Conservation (phyloP, 352 stramenopile species). For the Labyrinthula sp. region DNA sequence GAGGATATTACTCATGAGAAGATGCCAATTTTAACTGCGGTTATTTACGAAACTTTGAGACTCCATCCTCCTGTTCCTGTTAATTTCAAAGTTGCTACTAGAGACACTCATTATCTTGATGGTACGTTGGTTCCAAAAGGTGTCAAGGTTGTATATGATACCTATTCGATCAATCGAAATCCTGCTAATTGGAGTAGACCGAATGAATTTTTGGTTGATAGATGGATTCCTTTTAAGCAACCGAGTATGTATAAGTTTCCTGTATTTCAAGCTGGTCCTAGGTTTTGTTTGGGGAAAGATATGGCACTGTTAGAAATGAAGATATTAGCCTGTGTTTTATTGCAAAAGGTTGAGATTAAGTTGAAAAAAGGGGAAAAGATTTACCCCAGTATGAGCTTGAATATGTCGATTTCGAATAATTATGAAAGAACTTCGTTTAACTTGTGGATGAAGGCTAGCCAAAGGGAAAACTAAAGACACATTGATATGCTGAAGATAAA, state of each 20-base stretch:
- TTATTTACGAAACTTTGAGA: slow-evolving; percentile 1
- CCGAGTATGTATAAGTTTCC: background rate
- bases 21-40: background rate
- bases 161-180: slow-evolving; percentile 1
- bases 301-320: slow-evolving; percentile 6
- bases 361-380: slow-evolving; percentile 12
- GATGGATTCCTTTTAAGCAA: background rate
- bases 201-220: slow-evolving; percentile 2
- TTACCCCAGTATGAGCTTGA: background rate
- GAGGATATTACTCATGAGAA: slow-evolving; percentile 27
- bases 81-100: slow-evolving; percentile 3
- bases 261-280: slow-evolving; percentile 2
- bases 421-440: background rate
- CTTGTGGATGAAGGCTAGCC: no score
- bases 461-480: no score
- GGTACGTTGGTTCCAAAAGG: slow-evolving; percentile 1
- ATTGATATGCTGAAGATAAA: no score
- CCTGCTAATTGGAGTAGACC: background rate
- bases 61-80: slow-evolving; percentile 3
- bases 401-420: slow-evolving; percentile 3
- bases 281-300: slow-evolving; percentile 3
- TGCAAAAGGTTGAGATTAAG: slow-evolving; percentile 14
- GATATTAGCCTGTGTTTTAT: background rate
- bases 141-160: slow-evolving; percentile 4
- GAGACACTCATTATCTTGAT: slow-evolving; percentile 4